Conservation (phyloP, 306 rosid genomes). For the Citrullus amarus region DNA sequence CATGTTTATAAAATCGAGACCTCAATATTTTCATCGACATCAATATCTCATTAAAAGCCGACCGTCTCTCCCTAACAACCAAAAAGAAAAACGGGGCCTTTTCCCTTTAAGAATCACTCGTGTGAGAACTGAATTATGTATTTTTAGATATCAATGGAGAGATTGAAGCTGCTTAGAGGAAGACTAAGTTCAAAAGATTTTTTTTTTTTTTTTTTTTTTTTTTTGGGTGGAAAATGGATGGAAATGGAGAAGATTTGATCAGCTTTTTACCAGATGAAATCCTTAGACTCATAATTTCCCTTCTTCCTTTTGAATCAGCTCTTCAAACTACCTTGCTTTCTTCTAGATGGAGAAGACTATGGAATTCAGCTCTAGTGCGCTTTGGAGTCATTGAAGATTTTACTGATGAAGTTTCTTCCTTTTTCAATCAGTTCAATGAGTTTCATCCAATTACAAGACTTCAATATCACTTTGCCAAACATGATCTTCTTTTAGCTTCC, state of each 20-base stretch:
- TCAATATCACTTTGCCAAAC: conserved; percentile 29
- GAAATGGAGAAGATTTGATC: conserved; percentile 10
- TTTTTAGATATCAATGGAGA: not conserved
- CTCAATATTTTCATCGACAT: too few relatives aligned
- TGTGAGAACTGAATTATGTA: not conserved
- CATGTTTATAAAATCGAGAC: too few relatives aligned
- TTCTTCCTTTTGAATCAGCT: conserved; percentile 55
- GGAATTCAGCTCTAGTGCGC: conserved; percentile 35
- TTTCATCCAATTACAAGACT: conserved; percentile 44
- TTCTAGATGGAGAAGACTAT: conserved; percentile 47
- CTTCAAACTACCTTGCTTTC: conserved; percentile 51
- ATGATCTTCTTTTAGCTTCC: conserved; percentile 30
- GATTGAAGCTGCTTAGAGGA: not conserved
- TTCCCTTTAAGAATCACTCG: not conserved
- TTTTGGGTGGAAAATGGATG: not conserved
- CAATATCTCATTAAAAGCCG: too few relatives aligned
- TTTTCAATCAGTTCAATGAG: conserved; percentile 27
- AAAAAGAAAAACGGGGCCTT: not conserved
- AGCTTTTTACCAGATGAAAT: conserved; percentile 34
- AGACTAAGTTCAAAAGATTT: not conserved
- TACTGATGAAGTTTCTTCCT: conserved; percentile 20
- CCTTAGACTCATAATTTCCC: conserved; percentile 39
- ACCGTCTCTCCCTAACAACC: too few relatives aligned
- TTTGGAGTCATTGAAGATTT: conserved; percentile 23
- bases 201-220: too few relatives aligned